Base-by-base conservation (phyloP, 139 green algal species). In the Chlamydomonas sphaeroides region DNA sequence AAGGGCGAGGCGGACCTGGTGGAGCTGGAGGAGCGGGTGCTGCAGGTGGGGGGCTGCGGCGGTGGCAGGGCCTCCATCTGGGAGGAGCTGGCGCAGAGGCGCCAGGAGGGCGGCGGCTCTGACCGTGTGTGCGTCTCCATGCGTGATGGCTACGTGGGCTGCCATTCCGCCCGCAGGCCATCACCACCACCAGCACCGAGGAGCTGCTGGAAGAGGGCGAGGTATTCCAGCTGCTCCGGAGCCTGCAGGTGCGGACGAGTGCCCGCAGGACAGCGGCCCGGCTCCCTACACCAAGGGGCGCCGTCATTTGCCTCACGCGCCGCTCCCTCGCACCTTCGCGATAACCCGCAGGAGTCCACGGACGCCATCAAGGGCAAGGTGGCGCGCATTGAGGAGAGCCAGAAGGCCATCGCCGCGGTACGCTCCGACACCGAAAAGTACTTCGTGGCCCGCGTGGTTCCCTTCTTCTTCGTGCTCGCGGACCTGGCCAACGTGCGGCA, bases 281-380 rank as follows among this genome's bases (percentile, higher is more conserved):
- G n/a, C n/a, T n/a, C n/a, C n/a, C n/a, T n/a, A n/a, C n/a, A n/a
- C n/a, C n/a, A n/a, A n/a, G n/a, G n/a, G n/a, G n/a, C n/a, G n/a
- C n/a, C n/a, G n/a, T n/a, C n/a, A n/a, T n/a, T n/a, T n/a, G n/a
- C n/a, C n/a, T n/a, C n/a, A n/a, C n/a, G 51, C 51, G 20, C 51
- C 17, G 56, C 25, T 65, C 25, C 83, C 56, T 33, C 59, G 76
- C 65, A 87, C 67, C 41, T 63, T 87, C 21, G 56, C 82, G 32
- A 62, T 65, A 21, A 14, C 45, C 84, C 83, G 28, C 84, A 89
- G 72, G 68, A 78, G 39, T 62, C 61, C 32, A 76, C 84, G 7
- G 65, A 53, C 49, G 62, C 48, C 61, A 78, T 89, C 66, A 89
- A 89, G 62, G 68, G 68, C 67, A 89, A 89, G 75, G 80, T 89